Evolutionary conservation across 371 early-diverging fungal genomes (phyloP), one percentile per base, ranked within the genome.

Genomic region (Umbelopsis sp.): DNA sequence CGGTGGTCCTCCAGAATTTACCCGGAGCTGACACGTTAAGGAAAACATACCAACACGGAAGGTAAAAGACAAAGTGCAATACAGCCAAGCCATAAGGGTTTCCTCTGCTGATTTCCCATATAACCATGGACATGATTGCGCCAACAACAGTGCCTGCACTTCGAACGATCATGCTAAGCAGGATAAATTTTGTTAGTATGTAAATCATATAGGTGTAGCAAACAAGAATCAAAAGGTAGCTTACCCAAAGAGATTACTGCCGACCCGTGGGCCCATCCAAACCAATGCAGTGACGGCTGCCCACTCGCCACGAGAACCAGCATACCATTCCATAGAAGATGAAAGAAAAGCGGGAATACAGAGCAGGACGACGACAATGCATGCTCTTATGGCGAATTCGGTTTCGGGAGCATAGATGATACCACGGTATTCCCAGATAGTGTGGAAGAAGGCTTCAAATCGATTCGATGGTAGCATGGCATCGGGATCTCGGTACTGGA

Each of bases 221-320:
- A 12, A 45, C 46, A 44, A 22, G 1, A 44, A 50, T 41, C 4
- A 45, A 20, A 20, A 18, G 14, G 48, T 20, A 18, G 18, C 68
- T 74, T 74, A 81, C 81, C 80, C 83, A 57, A 83, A 83, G 68
- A 80, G 74, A 45, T 75, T 80, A 51, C 83, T 83, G 9, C 83
- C 83, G 1, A 80, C 76, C 8, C 78, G 77, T 1, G 83, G 80
- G 18, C 83, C 83, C 83, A 83, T 83, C 83, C 83, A 83, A 44
- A 83, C 79, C 25, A 83, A 44, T 0, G 79, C 83, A n/a, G 79
- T 79, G 0, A 83, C 78, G 14, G 72, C 75, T 4, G 83, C 74
- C 83, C 83, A 83, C 67, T 83, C 79, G 4, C 80, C 83, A 35
- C 77, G 69, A 18, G 68, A 73, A 25, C 72, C 70, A 4, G 66